phyloP scores from a whole-genome alignment of 176 grass and related monocot genomes.

The Oryza nivara region DNA sequence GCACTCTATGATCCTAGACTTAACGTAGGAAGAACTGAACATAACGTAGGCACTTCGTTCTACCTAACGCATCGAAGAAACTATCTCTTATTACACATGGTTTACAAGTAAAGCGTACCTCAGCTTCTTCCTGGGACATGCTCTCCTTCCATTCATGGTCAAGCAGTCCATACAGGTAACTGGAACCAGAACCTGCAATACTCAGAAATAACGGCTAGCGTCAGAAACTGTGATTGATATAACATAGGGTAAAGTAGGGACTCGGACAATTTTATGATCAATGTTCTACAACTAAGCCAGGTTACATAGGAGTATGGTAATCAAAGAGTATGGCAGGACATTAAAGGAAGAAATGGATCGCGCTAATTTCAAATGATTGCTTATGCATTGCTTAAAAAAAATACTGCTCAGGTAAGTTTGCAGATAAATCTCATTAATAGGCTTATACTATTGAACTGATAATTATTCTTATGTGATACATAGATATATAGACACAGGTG shows the following conservation, averaged over 20 bases:
- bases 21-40: not conserved
- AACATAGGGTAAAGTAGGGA: not conserved
- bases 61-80: not conserved
- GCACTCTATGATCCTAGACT: not conserved
- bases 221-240: slow-evolving; percentile 3
- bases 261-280: not conserved
- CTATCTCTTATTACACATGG: not conserved
- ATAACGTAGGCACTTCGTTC: too few species aligned
- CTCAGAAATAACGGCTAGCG: not conserved
- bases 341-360: not conserved
- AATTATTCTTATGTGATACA: not conserved
- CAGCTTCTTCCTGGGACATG: slow-evolving; percentile 93
- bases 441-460: not conserved
- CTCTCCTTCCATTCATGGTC: slow-evolving; percentile 96
- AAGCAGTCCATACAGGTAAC: slow-evolving; percentile 86
- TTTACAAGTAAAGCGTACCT: slow-evolving; percentile 49
- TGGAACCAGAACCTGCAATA: slow-evolving; percentile 81
- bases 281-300: not conserved
- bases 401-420: not conserved
- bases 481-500: not conserved
- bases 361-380: not conserved
- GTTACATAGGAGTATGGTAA: not conserved
- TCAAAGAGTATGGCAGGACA: not conserved
- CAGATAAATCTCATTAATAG: not conserved
- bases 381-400: not conserved